These are phyloP conservation scores for Boletellus sp. DNA, from an alignment of 768 basidiomycete species.

Conservation along the genomic window DNA sequence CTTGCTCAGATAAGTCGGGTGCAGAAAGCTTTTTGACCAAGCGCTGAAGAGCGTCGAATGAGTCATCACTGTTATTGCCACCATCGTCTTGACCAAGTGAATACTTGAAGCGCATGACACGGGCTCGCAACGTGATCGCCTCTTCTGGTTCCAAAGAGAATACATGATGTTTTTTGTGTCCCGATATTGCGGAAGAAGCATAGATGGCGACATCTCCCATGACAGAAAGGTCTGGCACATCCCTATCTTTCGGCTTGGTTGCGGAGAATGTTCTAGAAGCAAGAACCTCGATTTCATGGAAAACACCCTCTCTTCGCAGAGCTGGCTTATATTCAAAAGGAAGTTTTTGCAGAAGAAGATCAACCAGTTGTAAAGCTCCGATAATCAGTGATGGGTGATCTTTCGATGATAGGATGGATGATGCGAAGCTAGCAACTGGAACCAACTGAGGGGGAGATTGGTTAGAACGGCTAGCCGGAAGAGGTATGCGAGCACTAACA, in stretches of 20 bases:
- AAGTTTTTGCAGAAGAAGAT: constrained; percentile 81
- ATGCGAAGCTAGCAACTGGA: constrained; percentile 92
- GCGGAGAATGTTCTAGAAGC: constrained; percentile 61
- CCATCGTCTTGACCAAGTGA: constrained; percentile 53
- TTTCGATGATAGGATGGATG: constrained; percentile 87
- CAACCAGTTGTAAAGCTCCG: constrained; percentile 89
- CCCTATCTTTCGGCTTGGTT: constrained; percentile 47
- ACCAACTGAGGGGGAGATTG: constrained; percentile 58
- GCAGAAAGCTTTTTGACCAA: constrained; percentile 64
- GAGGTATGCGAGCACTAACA: constrained; percentile 44
- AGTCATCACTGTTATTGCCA: constrained; percentile 53
- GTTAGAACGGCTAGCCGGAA: constrained; percentile 3
- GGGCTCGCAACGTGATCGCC: constrained; percentile 86
- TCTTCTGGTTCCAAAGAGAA: constrained; percentile 81
- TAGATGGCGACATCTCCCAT: constrained; percentile 36
- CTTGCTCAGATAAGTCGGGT: constrained; percentile 56
- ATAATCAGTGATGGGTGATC: constrained; percentile 87
- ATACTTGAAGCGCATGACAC: constrained; percentile 84
- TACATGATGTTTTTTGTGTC: constrained; percentile 67
- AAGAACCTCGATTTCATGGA: constrained; percentile 86
- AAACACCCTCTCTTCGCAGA: constrained; percentile 92
- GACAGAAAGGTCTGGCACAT: constrained; percentile 31
- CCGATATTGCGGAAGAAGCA: constrained; percentile 49
- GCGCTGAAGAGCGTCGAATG: constrained; percentile 58
- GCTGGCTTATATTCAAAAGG: constrained; percentile 81